Conservation (phyloP, 2,329 filamentous ascomycete species). For the Pseudogymnoascus sp. region DNA sequence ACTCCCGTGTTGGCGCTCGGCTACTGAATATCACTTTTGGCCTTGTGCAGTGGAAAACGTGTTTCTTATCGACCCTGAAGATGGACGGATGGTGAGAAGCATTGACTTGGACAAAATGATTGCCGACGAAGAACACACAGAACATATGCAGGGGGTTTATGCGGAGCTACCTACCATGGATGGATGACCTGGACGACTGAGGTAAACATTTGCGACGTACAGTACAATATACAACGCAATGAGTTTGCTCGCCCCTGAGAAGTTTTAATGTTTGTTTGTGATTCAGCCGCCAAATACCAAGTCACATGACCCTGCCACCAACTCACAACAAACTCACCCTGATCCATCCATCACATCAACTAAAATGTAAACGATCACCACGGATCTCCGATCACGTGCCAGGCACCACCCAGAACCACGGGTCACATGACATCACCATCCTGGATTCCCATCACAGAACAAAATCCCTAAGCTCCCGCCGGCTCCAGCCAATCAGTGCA, state of each 20-base stretch:
- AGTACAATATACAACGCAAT: not conserved
- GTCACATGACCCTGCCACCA: not conserved
- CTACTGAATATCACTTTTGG: not conserved
- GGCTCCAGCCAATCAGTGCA: not conserved
- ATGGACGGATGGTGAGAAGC: not conserved
- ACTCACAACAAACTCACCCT: not conserved
- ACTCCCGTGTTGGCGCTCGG: not conserved
- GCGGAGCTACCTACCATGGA: not conserved
- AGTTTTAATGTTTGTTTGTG: not conserved
- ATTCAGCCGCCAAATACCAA: not conserved
- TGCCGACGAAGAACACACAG: not conserved
- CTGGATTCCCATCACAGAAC: not conserved
- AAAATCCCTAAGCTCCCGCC: constrained; percentile 4
- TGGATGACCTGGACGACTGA: too few species aligned
- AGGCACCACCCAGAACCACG: not conserved
- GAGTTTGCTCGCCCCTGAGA: not conserved
- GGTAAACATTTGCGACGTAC: not conserved
- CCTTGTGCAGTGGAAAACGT: not conserved
- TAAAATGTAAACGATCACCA: not conserved
- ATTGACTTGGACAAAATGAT: not conserved
- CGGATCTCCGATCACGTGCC: not conserved
- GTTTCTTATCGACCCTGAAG: not conserved
- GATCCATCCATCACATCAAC: not conserved
- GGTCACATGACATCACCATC: not conserved
- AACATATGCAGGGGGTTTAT: not conserved